Conservation (phyloP, 345 rosid species). For the Aquilaria yunnanensis region DNA sequence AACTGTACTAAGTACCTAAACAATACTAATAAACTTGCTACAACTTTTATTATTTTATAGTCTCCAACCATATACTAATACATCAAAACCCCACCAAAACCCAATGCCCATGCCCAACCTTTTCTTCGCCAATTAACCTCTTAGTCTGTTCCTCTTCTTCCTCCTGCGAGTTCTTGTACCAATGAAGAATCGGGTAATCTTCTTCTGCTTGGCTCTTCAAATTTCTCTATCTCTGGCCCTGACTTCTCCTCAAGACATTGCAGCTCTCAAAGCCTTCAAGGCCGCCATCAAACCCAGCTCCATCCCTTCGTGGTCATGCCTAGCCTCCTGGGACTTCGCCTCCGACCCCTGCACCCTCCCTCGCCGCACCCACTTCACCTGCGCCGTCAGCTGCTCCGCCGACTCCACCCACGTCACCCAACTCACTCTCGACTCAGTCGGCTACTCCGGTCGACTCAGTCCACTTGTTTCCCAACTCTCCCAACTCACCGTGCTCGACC, state of each 20-base stretch:
- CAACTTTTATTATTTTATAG: too few species aligned
- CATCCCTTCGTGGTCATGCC: slow-evolving; percentile 54
- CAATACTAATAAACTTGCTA: too few species aligned
- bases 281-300: slow-evolving; percentile 46
- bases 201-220: background rate
- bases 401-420: slow-evolving; percentile 53
- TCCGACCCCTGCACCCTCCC: slow-evolving; percentile 63
- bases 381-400: slow-evolving; percentile 53
- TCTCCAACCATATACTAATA: too few species aligned
- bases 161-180: too few species aligned
- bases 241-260: slow-evolving; percentile 41
- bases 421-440: slow-evolving; percentile 76
- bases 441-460: slow-evolving; percentile 71
- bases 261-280: slow-evolving; percentile 57
- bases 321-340: slow-evolving; percentile 66
- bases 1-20: too few species aligned
- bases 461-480: slow-evolving; percentile 61
- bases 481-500: slow-evolving; percentile 52
- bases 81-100: background rate
- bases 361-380: slow-evolving; percentile 62
- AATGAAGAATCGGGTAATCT: background rate
- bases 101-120: background rate
- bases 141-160: background rate
- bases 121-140: background rate
- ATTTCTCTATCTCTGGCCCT: slow-evolving; percentile 18